These are phyloP conservation scores for Plectosphaerella plurivora DNA, from an alignment of 2,329 filamentous ascomycete genomes.

Conservation along the genomic window DNA sequence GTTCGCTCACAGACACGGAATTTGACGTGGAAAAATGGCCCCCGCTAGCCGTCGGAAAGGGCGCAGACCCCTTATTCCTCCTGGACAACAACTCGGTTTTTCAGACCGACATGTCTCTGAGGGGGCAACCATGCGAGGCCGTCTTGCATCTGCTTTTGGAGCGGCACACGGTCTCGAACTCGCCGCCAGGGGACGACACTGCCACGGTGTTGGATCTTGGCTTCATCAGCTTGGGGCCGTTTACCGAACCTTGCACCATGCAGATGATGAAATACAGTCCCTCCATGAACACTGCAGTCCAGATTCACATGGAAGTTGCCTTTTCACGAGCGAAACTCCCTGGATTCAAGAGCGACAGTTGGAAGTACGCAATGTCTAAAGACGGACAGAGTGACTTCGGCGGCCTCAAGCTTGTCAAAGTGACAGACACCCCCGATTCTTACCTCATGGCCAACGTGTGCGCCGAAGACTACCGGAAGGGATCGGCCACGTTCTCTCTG, in stretches of 20 bases:
- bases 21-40: neutral
- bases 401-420: neutral
- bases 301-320: neutral
- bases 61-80: neutral
- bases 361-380: neutral
- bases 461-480: constrained; percentile 1
- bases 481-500: constrained; percentile 1
- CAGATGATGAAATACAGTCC: neutral
- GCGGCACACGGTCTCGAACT: neutral
- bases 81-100: neutral
- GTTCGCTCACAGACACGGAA: constrained; percentile 1
- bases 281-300: neutral
- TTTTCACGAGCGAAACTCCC: constrained; percentile 1
- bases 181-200: neutral
- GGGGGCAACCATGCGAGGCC: constrained; percentile 1
- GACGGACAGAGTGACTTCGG: neutral
- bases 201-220: neutral
- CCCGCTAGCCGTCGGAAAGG: neutral
- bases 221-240: neutral
- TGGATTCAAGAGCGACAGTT: neutral
- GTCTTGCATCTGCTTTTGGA: neutral
- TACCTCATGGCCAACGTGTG: neutral
- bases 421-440: neutral
- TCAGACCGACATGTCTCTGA: neutral
- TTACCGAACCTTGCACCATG: neutral